Evolutionary conservation across 73 alveolate genomes (phyloP).

Genomic region (Paramecium bursaria): DNA sequence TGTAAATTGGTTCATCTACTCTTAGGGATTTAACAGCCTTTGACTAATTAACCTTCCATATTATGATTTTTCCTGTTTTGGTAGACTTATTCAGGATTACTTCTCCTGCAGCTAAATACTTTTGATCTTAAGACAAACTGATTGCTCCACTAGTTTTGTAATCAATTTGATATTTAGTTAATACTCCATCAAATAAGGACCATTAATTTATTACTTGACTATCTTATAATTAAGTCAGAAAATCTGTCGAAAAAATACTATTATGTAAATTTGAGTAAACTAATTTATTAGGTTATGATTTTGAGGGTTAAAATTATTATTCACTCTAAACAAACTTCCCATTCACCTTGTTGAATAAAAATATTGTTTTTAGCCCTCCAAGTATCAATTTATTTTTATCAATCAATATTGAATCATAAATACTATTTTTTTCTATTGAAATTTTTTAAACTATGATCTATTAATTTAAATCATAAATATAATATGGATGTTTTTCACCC

Average conservation of each 20-base stretch:
- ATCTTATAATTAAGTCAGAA: background rate
- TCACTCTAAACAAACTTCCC: background rate
- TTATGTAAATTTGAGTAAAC: background rate
- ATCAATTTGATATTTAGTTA: slow-evolving; percentile 7
- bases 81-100: no score
- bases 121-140: no score
- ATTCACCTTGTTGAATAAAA: background rate
- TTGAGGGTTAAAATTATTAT: background rate
- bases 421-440: slow-evolving; percentile 2
- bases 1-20: no score
- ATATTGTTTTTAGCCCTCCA: background rate
- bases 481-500: slow-evolving; percentile 36
- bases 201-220: slow-evolving; percentile 5
- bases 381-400: background rate
- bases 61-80: no score
- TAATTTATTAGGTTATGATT: slow-evolving; percentile 3
- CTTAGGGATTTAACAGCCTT: no score
- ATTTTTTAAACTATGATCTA: background rate
- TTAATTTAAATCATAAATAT: slow-evolving; percentile 2
- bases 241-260: slow-evolving; percentile 14
- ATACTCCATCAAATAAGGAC: background rate
- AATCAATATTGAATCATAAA: slow-evolving; percentile 22
- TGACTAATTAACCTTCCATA: no score
- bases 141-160: slow-evolving; percentile 19
- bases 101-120: no score